Percentiles rank a stretch among this genome's conserved stretches.
Evolutionary conservation across 345 rosid genomes (phyloP).

Genomic region (Hypericum androsaemum): DNA sequence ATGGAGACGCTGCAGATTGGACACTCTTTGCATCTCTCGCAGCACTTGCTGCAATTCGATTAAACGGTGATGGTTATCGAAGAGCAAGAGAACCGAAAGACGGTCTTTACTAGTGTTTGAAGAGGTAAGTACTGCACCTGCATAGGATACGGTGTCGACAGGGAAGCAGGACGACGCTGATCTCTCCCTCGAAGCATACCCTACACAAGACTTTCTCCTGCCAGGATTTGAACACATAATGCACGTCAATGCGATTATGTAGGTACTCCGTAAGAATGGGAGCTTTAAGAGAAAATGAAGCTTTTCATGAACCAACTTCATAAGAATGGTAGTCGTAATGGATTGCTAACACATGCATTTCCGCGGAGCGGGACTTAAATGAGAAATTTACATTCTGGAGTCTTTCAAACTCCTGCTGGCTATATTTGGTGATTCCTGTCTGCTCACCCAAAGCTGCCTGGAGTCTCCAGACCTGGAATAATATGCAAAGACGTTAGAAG

Average conservation of each 20-base stretch:
- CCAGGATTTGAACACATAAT: slow-evolving; percentile 1
- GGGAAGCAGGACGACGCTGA: slow-evolving; percentile 81
- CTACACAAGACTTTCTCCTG: slow-evolving; percentile 96
- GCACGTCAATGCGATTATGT: background rate
- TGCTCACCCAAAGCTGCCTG: slow-evolving; percentile 98
- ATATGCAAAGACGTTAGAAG: slow-evolving; percentile 5
- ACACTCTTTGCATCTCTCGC: slow-evolving; percentile 82
- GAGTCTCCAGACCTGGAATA: slow-evolving; percentile 83
- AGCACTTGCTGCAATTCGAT: slow-evolving; percentile 61
- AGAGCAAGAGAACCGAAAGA: background rate
- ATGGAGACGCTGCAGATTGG: slow-evolving; percentile 73
- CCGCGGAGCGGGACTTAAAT: background rate
- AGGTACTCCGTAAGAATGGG: too few relatives aligned
- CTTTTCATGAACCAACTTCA: too few relatives aligned
- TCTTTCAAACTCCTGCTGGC: slow-evolving; percentile 90
- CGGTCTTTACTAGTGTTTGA: background rate
- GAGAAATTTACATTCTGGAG: slow-evolving; percentile 61
- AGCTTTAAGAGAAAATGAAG: too few relatives aligned
- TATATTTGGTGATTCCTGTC: slow-evolving; percentile 73
- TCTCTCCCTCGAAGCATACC: slow-evolving; percentile 88
- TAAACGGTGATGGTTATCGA: slow-evolving; percentile 4
- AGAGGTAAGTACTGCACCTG: slow-evolving; percentile 37
- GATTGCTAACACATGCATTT: too few relatives aligned
- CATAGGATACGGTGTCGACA: slow-evolving; percentile 91
- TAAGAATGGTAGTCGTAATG: too few relatives aligned